Evolutionary conservation across 176 grass and related monocot species (phyloP), one percentile per base, ranked within the genome.

Genomic region (Aegilops umbellulata): DNA sequence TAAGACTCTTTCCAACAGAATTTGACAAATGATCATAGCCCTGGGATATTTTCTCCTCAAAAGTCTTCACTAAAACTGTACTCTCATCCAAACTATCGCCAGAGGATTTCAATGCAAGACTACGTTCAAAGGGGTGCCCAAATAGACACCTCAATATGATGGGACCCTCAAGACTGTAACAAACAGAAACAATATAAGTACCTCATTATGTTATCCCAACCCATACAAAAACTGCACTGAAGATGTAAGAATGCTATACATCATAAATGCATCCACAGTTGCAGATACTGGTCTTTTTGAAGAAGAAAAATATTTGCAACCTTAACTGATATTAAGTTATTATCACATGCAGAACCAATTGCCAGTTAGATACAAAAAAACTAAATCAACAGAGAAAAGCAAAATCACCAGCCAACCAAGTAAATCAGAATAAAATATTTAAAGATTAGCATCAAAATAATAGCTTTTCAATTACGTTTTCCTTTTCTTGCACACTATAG

Each of bases 71-170:
- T 79, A 92, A 84, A 71, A 86, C 36, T 75, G 80, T 63, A 80
- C 94, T 85, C 19, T 82, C 90, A 36, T 76, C 83, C 25, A 88
- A 85, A 81, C 84, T 91, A 46, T 87, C 89, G 27, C 69, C 77
- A 88, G 81, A 88, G 34, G 86, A 90, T 85, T 88, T 70, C 70
- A 81, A 74, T 55, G 72, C 63, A 53, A 30, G 58, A 89, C 84
- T 78, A 63, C 30, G 61, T 84, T 93, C 91, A 91, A 51, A 70
- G 35, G 88, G 83, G 49, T 95, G 75, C 41, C 94, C 97, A 80
- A 94, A 94, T 76, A 98, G 92, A 89, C 79, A 87, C 87, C 84
- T 98, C 79, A 95, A 84, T 87, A 95, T 91, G 24, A 49, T 62
- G 65, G 89, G 60, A 75, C 97, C 94, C 69, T 92, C 94, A 7